Conservation (phyloP, 192 early-diverging fungal genomes). For the Rhizoclosmatium sp. region DNA sequence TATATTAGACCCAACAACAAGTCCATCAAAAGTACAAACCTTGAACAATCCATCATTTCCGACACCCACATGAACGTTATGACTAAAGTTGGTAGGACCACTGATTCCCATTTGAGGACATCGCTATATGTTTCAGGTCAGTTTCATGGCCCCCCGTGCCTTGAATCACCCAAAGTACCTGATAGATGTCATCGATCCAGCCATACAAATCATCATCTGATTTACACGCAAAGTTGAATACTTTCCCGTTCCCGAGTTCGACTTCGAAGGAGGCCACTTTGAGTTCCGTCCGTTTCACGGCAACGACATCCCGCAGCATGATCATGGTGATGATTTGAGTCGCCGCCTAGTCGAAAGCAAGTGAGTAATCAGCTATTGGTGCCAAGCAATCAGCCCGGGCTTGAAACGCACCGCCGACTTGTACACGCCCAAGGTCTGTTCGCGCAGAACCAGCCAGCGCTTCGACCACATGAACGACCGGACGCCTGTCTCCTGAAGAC, state of each 20-base stretch:
- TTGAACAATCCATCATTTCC: conserved; percentile 58
- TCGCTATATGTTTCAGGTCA: conserved; percentile 49
- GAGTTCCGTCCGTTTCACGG: conserved; percentile 83
- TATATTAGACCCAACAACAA: not conserved
- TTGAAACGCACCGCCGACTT: conserved; percentile 80
- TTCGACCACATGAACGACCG: conserved; percentile 94
- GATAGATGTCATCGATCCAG: conserved; percentile 99
- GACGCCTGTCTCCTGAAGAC: conserved; percentile 84
- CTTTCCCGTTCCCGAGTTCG: conserved; percentile 83
- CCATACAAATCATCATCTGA: conserved; percentile 97
- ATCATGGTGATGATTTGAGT: conserved; percentile 57
- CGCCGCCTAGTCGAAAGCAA: not conserved
- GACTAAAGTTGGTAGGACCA: conserved; percentile 83
- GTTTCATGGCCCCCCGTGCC: not conserved
- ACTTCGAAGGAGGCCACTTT: conserved; percentile 95
- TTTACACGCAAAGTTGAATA: conserved; percentile 88
- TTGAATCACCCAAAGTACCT: conserved; percentile 50
- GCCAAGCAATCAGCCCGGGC: not conserved
- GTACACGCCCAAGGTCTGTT: conserved; percentile 91
- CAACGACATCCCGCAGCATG: conserved; percentile 89
- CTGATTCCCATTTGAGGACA: conserved; percentile 77
- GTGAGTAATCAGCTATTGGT: not conserved
- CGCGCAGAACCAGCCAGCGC: conserved; percentile 86
- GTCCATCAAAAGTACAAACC: conserved; percentile 18
- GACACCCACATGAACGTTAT: conserved; percentile 77